Evolutionary conservation across 1,139 yeast genomes (phyloP).

Genomic region (Wickerhamomyces sp.): DNA sequence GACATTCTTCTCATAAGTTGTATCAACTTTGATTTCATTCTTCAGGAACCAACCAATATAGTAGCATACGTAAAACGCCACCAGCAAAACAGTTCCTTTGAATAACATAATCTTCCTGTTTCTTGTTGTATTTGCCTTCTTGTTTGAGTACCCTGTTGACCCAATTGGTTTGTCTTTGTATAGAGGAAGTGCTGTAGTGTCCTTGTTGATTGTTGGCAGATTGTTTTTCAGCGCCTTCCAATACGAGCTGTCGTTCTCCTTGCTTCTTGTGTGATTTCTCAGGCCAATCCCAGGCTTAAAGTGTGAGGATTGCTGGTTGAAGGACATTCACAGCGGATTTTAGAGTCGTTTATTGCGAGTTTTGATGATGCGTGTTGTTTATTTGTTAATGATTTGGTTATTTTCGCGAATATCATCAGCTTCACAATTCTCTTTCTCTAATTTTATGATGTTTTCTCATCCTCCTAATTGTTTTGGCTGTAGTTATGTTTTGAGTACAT

Average conservation of each 20-base stretch:
- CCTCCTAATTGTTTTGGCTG: too few species aligned
- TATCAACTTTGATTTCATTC: constrained; percentile 4
- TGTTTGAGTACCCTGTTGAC: constrained; percentile 1
- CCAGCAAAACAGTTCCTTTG: constrained; percentile 38
- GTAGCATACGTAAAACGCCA: constrained; percentile 38
- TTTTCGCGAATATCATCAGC: too few species aligned
- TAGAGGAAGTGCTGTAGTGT: constrained; percentile 27
- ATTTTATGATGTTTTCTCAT: too few species aligned
- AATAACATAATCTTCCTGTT: constrained; percentile 33
- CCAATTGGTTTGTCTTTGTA: constrained; percentile 37
- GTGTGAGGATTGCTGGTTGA: neutral
- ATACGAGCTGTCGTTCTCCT: constrained; percentile 8
- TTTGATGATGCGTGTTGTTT: too few species aligned
- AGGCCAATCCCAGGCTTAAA: constrained; percentile 11
- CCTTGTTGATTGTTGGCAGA: neutral
- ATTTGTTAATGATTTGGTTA: too few species aligned
- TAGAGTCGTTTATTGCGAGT: too few species aligned
- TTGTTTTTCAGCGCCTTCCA: constrained; percentile 20
- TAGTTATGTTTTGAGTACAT: too few species aligned
- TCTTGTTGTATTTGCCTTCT: constrained; percentile 3
- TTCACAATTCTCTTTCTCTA: too few species aligned
- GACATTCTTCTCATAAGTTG: constrained; percentile 2
- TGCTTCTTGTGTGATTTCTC: constrained; percentile 6
- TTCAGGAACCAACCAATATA: constrained; percentile 10
- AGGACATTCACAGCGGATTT: constrained; percentile 1